phyloP scores from a whole-genome alignment of 345 rosid genomes.

The Nephelium lappaceum region DNA sequence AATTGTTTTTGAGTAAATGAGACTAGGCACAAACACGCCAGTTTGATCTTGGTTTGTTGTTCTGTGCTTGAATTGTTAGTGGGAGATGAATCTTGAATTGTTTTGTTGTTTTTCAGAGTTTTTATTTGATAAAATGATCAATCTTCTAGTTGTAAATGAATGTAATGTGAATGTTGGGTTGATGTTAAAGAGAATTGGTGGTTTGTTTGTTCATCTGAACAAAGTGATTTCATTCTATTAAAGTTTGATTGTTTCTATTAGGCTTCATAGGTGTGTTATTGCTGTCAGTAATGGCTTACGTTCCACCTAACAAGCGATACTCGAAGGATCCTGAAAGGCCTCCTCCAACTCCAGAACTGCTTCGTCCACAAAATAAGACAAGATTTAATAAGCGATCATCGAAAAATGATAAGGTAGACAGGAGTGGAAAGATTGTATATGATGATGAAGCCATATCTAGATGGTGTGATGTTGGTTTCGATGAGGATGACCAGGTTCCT shows the following conservation, averaged over 20 bases:
- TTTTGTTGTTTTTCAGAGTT: too few relatives aligned
- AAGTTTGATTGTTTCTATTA: constrained; percentile 2
- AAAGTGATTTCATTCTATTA: neutral
- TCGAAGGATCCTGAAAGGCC: constrained; percentile 31
- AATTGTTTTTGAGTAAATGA: too few relatives aligned
- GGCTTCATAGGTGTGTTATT: constrained; percentile 7
- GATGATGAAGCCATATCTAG: constrained; percentile 31
- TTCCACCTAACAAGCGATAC: constrained; percentile 69
- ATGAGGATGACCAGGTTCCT: constrained; percentile 36
- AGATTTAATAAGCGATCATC: constrained; percentile 27
- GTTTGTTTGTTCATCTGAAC: neutral
- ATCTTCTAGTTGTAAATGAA: too few relatives aligned
- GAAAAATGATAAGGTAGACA: constrained; percentile 6
- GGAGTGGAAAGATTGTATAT: constrained; percentile 38
- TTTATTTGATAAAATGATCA: too few relatives aligned
- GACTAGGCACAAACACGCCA: too few relatives aligned
- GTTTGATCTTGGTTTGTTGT: too few relatives aligned
- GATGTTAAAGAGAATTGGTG: neutral
- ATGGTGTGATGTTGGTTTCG: constrained; percentile 59
- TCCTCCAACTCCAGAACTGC: constrained; percentile 37
- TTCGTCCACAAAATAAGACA: constrained; percentile 33
- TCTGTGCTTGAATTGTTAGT: too few relatives aligned
- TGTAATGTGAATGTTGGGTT: neutral
- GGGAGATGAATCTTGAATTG: too few relatives aligned
- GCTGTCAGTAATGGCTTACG: constrained; percentile 50